These are phyloP conservation scores for Neurospora sublineolata DNA, from an alignment of 495 filamentous ascomycete species.

Conservation along the genomic window DNA sequence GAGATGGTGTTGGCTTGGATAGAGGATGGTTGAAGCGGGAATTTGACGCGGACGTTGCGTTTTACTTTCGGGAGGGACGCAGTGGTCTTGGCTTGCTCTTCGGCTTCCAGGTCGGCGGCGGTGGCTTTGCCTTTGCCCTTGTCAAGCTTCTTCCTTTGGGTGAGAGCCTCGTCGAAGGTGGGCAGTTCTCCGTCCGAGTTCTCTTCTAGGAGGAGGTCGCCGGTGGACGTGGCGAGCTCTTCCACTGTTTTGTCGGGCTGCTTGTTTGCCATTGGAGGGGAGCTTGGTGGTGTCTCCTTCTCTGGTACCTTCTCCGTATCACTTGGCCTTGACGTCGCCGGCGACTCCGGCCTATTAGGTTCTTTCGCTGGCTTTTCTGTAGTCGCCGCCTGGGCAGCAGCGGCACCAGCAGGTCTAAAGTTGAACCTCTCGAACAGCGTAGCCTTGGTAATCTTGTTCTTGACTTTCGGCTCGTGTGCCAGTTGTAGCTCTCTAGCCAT, in stretches of 20 bases:
- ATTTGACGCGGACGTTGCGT: constrained; percentile 31
- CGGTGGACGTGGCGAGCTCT: not conserved
- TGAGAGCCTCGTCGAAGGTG: constrained; percentile 18
- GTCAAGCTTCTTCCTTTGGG: constrained; percentile 22
- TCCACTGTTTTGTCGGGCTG: constrained; percentile 2
- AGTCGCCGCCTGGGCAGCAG: constrained; percentile 9
- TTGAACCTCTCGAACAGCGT: constrained; percentile 79
- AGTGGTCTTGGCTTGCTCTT: constrained; percentile 1
- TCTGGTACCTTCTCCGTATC: not conserved
- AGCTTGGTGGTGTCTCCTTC: constrained; percentile 41
- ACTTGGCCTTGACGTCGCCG: constrained; percentile 7
- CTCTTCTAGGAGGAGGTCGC: constrained; percentile 6
- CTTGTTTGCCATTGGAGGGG: constrained; percentile 27
- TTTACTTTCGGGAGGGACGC: constrained; percentile 14
- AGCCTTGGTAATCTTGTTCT: constrained; percentile 81
- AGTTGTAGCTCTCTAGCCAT: constrained; percentile 83
- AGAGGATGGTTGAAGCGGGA: constrained; percentile 14
- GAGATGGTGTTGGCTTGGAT: constrained; percentile 15
- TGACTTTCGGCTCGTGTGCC: constrained; percentile 77
- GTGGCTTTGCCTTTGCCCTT: constrained; percentile 47
- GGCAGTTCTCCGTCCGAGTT: constrained; percentile 21
- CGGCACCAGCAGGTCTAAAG: constrained; percentile 38
- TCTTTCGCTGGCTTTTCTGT: constrained; percentile 22
- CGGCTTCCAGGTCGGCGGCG: constrained; percentile 16
- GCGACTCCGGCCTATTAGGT: constrained; percentile 31